Evolutionary conservation across 129 eudicot genomes (phyloP).

Genomic region (Erigeron canadensis): DNA sequence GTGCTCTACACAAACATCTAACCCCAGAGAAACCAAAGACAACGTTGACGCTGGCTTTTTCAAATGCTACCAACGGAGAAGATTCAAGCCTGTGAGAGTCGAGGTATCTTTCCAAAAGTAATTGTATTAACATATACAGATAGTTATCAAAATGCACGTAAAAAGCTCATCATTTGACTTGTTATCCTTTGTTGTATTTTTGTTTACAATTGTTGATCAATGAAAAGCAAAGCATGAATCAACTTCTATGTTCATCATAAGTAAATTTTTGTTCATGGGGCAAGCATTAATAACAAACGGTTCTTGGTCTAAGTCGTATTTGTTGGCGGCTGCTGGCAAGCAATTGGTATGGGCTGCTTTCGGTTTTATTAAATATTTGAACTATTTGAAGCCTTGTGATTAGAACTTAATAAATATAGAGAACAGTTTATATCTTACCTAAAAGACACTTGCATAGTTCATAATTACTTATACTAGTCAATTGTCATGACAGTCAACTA

Average conservation of each 20-base stretch:
- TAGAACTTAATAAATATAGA: constrained; percentile 11
- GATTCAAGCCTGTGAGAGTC: constrained; percentile 29
- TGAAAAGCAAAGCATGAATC: constrained; percentile 8
- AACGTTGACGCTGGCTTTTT: constrained; percentile 16
- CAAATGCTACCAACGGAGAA: constrained; percentile 49
- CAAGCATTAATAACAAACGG: neutral
- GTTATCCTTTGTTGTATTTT: neutral
- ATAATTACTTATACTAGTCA: neutral
- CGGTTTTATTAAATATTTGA: neutral
- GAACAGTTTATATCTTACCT: constrained; percentile 16
- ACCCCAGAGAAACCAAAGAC: constrained; percentile 21
- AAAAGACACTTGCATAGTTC: constrained; percentile 13
- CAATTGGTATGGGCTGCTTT: constrained; percentile 19
- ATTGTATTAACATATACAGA: constrained; percentile 15
- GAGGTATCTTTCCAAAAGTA: constrained; percentile 17
- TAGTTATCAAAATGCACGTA: neutral
- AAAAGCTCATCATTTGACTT: neutral
- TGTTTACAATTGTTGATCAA: neutral
- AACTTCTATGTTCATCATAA: neutral
- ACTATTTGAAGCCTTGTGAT: neutral
- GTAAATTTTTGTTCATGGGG: neutral
- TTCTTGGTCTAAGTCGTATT: constrained; percentile 7
- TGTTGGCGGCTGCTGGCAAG: constrained; percentile 23
- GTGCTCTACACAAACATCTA: constrained; percentile 28
- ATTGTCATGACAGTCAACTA: constrained; percentile 19